Evolutionary conservation across 495 filamentous ascomycete genomes (phyloP).

Genomic region (Penicillium maclennaniae): DNA sequence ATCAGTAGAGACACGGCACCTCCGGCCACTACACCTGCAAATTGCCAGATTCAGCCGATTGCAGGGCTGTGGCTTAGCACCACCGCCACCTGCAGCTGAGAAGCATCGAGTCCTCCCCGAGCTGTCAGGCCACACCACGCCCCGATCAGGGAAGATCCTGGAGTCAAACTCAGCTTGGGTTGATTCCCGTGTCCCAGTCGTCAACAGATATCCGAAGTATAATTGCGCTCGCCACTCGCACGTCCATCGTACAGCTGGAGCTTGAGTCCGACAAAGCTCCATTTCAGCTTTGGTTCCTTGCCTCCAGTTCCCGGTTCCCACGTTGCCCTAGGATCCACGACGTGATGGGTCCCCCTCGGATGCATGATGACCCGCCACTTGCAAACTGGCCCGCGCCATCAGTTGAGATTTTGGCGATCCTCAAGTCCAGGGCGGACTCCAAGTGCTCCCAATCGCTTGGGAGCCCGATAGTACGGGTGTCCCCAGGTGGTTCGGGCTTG

Average conservation of each 20-base stretch:
- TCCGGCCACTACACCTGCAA: conserved; percentile 1
- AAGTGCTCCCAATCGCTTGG: not conserved
- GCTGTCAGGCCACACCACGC: conserved; percentile 5
- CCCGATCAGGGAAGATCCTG: conserved; percentile 18
- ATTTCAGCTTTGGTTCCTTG: conserved; percentile 11
- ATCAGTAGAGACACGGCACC: not conserved
- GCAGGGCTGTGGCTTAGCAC: conserved; percentile 18
- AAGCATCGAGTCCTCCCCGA: not conserved
- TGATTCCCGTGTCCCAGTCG: too few species aligned
- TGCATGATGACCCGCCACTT: conserved; percentile 41
- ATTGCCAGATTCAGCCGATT: conserved; percentile 19
- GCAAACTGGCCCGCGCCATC: conserved; percentile 29
- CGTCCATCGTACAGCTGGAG: conserved; percentile 13
- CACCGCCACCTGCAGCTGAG: conserved; percentile 14
- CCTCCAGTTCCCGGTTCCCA: not conserved
- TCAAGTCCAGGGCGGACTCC: not conserved
- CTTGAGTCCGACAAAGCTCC: not conserved
- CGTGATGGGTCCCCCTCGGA: conserved; percentile 30
- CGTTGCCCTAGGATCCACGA: conserved; percentile 23
- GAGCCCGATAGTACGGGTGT: not conserved
- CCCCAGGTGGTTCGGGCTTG: not conserved
- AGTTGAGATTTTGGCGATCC: not conserved
- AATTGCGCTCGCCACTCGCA: not conserved
- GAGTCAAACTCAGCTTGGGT: conserved; percentile 10
- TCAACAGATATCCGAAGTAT: conserved; percentile 12